phyloP scores from a whole-genome alignment of 768 basidiomycete species.

The Calocera viscosa region DNA sequence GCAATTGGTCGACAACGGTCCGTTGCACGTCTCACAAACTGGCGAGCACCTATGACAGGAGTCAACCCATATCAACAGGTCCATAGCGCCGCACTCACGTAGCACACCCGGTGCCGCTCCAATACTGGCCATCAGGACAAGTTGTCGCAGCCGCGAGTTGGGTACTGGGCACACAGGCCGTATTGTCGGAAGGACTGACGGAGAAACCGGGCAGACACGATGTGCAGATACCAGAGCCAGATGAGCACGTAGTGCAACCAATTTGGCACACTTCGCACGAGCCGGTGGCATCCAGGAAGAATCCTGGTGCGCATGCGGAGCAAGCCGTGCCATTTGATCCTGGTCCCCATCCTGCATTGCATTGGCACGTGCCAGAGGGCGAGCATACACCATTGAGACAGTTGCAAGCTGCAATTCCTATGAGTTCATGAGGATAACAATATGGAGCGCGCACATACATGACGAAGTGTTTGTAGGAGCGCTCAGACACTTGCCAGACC shows the following conservation, averaged over 20 bases:
- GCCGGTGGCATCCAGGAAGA: constrained; percentile 56
- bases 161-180: constrained; percentile 47
- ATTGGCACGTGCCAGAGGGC: constrained; percentile 54
- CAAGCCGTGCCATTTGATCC: constrained; percentile 59
- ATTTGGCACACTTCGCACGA: constrained; percentile 69
- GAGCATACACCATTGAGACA: constrained; percentile 73
- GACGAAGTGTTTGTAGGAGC: constrained; percentile 32
- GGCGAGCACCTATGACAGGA: constrained; percentile 37
- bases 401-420: constrained; percentile 53
- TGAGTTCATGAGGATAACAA: not conserved
- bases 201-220: constrained; percentile 61
- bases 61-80: not conserved
- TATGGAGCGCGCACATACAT: constrained; percentile 9
- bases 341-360: constrained; percentile 64
- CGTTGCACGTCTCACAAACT: constrained; percentile 58
- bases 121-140: constrained; percentile 56
- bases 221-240: constrained; percentile 55
- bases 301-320: constrained; percentile 59
- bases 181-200: constrained; percentile 50
- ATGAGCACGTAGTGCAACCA: constrained; percentile 59
- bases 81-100: constrained; percentile 13
- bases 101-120: constrained; percentile 40
- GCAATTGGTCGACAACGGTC: constrained; percentile 56
- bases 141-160: constrained; percentile 30
- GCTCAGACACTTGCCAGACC: constrained; percentile 58